phyloP scores from a whole-genome alignment of 495 filamentous ascomycete species.

The Aspergillus bridgeri region DNA sequence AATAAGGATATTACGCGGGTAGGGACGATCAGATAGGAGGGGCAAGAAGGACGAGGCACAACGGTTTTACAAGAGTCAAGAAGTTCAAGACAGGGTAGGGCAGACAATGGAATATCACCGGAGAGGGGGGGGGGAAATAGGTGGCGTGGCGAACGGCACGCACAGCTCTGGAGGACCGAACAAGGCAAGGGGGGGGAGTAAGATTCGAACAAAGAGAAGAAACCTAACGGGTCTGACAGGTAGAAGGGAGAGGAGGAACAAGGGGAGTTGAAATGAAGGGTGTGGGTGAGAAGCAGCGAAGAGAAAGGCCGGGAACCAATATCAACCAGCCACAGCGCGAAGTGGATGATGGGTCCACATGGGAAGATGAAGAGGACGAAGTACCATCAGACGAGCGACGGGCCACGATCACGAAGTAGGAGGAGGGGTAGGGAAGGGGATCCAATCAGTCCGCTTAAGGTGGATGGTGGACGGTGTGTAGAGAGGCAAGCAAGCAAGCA shows the following conservation, averaged over 20 bases:
- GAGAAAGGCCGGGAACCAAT: slow-evolving; percentile 3
- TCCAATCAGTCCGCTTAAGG: too few relatives aligned
- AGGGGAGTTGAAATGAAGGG: not conserved
- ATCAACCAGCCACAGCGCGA: slow-evolving; percentile 14
- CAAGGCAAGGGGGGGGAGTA: too few relatives aligned
- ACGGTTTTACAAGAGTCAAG: not conserved
- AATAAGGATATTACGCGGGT: slow-evolving; percentile 22
- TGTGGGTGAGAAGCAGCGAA: slow-evolving; percentile 6
- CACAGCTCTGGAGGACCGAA: not conserved
- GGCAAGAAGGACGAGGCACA: slow-evolving; percentile 2
- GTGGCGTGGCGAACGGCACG: not conserved
- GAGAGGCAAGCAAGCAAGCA: not conserved
- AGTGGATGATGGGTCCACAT: slow-evolving; percentile 8
- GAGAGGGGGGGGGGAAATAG: not conserved
- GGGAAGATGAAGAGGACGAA: not conserved
- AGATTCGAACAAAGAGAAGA: slow-evolving; percentile 5
- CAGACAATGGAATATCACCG: not conserved
- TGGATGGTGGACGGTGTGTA: not conserved
- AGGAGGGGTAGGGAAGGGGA: slow-evolving; percentile 8
- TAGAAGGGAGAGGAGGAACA: not conserved
- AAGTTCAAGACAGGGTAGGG: not conserved
- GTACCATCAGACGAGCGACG: slow-evolving; percentile 7
- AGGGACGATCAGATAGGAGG: slow-evolving; percentile 1
- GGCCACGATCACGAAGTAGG: slow-evolving; percentile 11
- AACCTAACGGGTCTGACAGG: not conserved